Percentiles rank a stretch among this genome's conserved stretches.
Conservation (phyloP, 768 basidiomycete genomes). For the Boletellus emodensis region DNA sequence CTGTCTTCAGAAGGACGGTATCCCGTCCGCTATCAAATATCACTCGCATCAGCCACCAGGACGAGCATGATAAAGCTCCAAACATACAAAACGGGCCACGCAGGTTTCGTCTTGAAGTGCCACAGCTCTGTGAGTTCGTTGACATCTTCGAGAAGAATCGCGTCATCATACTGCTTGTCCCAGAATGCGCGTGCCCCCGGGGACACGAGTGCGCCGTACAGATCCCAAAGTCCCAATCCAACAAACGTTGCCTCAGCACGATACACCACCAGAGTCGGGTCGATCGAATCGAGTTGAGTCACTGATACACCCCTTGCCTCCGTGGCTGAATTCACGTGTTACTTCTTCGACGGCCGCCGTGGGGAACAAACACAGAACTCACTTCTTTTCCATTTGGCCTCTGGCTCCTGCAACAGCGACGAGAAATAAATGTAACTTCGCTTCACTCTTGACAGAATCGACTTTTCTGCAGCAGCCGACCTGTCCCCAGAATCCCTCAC, state of each 20-base stretch:
- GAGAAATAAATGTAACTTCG: constrained; percentile 98
- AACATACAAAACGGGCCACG: constrained; percentile 90
- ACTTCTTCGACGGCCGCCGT: background rate
- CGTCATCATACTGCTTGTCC: constrained; percentile 91
- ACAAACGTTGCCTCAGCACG: constrained; percentile 97
- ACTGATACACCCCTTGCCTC: constrained; percentile 90
- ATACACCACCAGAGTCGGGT: constrained; percentile 93
- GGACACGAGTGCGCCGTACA: constrained; percentile 82
- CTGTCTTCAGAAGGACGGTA: constrained; percentile 85
- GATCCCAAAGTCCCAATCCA: constrained; percentile 92
- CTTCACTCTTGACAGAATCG: constrained; percentile 79
- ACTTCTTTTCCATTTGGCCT: constrained; percentile 95
- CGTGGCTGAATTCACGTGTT: constrained; percentile 46
- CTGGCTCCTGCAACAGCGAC: constrained; percentile 92
- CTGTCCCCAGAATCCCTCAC: constrained; percentile 42
- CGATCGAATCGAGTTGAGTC: constrained; percentile 94
- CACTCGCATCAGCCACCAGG: background rate
- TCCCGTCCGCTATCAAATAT: constrained; percentile 71
- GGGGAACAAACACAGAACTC: constrained; percentile 29
- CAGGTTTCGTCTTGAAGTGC: constrained; percentile 87
- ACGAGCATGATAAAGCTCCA: constrained; percentile 8
- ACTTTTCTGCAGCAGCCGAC: constrained; percentile 65
- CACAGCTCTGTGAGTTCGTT: constrained; percentile 89
- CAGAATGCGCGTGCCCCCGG: constrained; percentile 79
- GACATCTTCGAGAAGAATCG: constrained; percentile 80